Conservation (phyloP, 371 early-diverging fungal species). For the Conidiobolus incongruus region DNA sequence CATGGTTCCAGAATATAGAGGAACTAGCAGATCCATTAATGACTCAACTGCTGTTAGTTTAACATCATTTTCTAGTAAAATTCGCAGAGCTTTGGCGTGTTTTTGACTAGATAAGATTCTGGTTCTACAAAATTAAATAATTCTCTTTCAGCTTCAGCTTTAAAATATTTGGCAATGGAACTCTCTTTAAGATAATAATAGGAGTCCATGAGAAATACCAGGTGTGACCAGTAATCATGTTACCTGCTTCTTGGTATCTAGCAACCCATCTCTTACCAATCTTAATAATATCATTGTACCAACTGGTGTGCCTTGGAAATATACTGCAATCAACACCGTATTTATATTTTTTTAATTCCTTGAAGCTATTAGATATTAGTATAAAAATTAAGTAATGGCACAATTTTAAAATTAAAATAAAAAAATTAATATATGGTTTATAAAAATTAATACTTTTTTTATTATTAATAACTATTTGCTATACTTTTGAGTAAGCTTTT, state of each 20-base stretch:
- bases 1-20: slow-evolving; percentile 74
- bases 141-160: slow-evolving; percentile 75
- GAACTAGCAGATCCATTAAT: slow-evolving; percentile 86
- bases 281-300: slow-evolving; percentile 44
- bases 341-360: slow-evolving; percentile 37
- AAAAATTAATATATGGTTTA: too few species aligned
- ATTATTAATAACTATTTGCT: too few species aligned
- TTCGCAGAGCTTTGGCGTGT: slow-evolving; percentile 43
- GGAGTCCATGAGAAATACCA: slow-evolving; percentile 75
- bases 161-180: slow-evolving; percentile 62
- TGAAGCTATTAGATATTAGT: slow-evolving; percentile 16
- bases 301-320: slow-evolving; percentile 83
- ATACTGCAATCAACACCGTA: slow-evolving; percentile 60
- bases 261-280: slow-evolving; percentile 31
- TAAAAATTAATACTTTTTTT: too few species aligned
- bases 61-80: slow-evolving; percentile 35
- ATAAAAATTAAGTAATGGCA: too few species aligned
- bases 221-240: slow-evolving; percentile 74
- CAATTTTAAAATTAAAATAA: too few species aligned
- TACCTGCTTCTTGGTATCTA: slow-evolving; percentile 35
- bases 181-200: slow-evolving; percentile 55
- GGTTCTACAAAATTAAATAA: slow-evolving; percentile 79
- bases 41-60: slow-evolving; percentile 40
- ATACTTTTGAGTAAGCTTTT: too few species aligned
- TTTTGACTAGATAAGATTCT: slow-evolving; percentile 25